Evolutionary conservation across 2,329 filamentous ascomycete genomes (phyloP).

Genomic region (Hypoxylon sp.): DNA sequence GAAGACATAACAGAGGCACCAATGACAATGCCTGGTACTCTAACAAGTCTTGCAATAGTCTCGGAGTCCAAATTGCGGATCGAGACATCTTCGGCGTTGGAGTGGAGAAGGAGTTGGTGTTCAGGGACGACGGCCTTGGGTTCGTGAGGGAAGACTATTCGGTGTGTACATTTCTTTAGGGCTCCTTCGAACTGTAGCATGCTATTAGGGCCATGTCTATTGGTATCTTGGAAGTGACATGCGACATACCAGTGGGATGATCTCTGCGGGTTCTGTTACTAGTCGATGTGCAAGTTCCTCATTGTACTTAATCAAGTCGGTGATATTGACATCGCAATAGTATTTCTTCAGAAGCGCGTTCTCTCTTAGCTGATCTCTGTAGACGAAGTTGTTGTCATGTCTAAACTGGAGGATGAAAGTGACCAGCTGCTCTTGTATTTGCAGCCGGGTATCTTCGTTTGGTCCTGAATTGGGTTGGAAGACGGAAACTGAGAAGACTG

Average conservation of each 20-base stretch:
- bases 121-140: constrained; percentile 80
- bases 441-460: constrained; percentile 76
- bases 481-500: constrained; percentile 87
- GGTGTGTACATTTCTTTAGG: constrained; percentile 90
- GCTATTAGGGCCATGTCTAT: constrained; percentile 28
- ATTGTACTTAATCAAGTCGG: constrained; percentile 95
- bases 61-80: constrained; percentile 95
- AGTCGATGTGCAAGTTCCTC: constrained; percentile 94
- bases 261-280: constrained; percentile 89
- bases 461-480: constrained; percentile 78
- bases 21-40: constrained; percentile 97
- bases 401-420: constrained; percentile 95
- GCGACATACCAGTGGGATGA: constrained; percentile 86
- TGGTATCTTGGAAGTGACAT: background rate
- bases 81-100: constrained; percentile 88
- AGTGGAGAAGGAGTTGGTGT: constrained; percentile 95
- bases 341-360: constrained; percentile 96
- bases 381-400: constrained; percentile 94
- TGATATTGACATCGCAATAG: constrained; percentile 96
- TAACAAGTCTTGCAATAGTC: constrained; percentile 93
- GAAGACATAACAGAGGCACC: constrained; percentile 97
- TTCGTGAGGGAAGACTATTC: constrained; percentile 89
- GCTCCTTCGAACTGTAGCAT: constrained; percentile 85
- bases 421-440: constrained; percentile 84
- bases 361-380: constrained; percentile 96